Conservation (phyloP, 2,329 filamentous ascomycete species). For the Pseudogymnoascus sp. region DNA sequence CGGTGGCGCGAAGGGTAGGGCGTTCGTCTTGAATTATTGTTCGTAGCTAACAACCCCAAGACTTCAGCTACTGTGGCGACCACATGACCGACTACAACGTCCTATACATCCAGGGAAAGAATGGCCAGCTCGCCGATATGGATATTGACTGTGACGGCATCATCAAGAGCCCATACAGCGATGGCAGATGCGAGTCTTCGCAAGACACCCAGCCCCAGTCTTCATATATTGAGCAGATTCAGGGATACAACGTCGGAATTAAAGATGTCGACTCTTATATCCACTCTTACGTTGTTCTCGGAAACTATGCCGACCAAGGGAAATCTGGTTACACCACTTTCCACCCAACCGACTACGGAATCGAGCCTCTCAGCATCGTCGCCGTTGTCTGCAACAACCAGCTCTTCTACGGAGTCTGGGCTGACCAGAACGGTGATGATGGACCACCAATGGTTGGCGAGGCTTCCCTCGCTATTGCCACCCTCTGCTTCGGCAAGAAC, state of each 20-base stretch:
- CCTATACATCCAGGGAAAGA: slow-evolving; percentile 42
- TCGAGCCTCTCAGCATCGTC: slow-evolving; percentile 47
- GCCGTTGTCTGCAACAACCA: slow-evolving; percentile 47
- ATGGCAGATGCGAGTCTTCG: slow-evolving; percentile 40
- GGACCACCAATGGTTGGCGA: slow-evolving; percentile 44
- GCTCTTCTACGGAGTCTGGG: slow-evolving; percentile 53
- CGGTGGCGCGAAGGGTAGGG: slow-evolving; percentile 32
- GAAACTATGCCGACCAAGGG: slow-evolving; percentile 34
- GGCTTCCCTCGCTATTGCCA: slow-evolving; percentile 49
- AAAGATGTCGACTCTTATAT: slow-evolving; percentile 44
- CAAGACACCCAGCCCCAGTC: slow-evolving; percentile 41
- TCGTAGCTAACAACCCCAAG: slow-evolving; percentile 16
- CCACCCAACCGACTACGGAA: slow-evolving; percentile 34
- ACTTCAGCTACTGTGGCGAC: slow-evolving; percentile 42
- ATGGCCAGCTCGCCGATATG: slow-evolving; percentile 43
- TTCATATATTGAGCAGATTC: slow-evolving; percentile 37
- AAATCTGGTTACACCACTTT: slow-evolving; percentile 31
- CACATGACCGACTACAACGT: slow-evolving; percentile 33
- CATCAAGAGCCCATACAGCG: slow-evolving; percentile 34
- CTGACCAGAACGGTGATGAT: slow-evolving; percentile 52
- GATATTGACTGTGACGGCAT: slow-evolving; percentile 53
- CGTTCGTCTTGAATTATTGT: background rate
- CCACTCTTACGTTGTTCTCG: slow-evolving; percentile 48
- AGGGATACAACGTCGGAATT: slow-evolving; percentile 33
- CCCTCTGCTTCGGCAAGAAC: slow-evolving; percentile 45